Conservation (phyloP, 106 monocot species). For the Cymbidium sinense region DNA sequence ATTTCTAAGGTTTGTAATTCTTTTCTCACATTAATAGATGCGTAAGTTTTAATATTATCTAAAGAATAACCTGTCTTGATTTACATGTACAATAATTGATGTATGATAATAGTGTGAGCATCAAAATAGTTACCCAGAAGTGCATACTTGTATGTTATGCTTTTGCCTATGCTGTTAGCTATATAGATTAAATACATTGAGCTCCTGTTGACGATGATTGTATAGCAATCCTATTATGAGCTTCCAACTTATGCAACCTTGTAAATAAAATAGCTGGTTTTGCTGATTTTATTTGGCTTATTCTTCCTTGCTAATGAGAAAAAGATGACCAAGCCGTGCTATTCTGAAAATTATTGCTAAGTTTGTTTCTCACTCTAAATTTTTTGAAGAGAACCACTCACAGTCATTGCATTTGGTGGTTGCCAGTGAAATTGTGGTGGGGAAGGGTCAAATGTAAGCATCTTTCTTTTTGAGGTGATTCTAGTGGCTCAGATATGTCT, state of each 20-base stretch:
- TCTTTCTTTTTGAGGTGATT: no score
- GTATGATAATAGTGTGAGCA: not conserved
- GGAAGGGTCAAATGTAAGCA: no score
- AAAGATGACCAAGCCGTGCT: no score
- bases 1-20: constrained; percentile 73
- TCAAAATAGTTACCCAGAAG: not conserved
- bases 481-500: no score
- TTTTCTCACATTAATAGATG: not conserved
- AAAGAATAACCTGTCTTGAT: not conserved
- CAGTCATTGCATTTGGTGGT: no score
- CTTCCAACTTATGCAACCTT: not conserved
- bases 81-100: not conserved
- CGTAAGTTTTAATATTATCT: not conserved
- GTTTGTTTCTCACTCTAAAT: no score
- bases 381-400: no score
- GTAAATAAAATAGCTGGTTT: not conserved
- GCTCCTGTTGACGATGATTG: not conserved
- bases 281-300: not conserved
- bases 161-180: not conserved
- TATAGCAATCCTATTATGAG: not conserved
- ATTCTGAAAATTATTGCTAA: no score
- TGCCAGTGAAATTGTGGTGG: no score
- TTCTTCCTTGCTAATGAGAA: not conserved
- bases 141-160: not conserved
- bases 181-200: not conserved